Percentiles rank a stretch among this genome's conserved stretches.
phyloP scores from a whole-genome alignment of 2,329 filamentous ascomycete genomes.

The Fusarium chaquense region DNA sequence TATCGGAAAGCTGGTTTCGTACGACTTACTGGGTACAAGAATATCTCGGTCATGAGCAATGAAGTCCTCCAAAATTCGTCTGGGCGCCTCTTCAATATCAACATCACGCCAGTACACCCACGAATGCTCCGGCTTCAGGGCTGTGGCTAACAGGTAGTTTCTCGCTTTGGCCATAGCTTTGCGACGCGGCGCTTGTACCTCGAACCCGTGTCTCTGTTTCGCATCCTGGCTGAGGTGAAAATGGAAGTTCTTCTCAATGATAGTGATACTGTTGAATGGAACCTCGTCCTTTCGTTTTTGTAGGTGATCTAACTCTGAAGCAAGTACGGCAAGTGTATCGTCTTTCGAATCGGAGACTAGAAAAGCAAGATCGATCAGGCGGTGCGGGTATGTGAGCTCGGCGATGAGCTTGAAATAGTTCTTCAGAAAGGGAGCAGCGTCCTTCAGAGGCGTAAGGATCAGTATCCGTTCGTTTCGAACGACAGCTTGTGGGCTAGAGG shows the following conservation, averaged over 20 bases:
- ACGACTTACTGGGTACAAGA: conserved; percentile 86
- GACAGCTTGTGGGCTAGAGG: conserved; percentile 81
- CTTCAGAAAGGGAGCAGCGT: conserved; percentile 83
- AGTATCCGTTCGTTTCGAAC: conserved; percentile 88
- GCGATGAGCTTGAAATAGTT: conserved; percentile 95
- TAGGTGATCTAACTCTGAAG: conserved; percentile 86
- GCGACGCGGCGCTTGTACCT: conserved; percentile 87
- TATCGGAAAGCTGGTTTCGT: background rate
- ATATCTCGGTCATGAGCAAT: conserved; percentile 94
- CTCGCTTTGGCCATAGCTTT: conserved; percentile 91
- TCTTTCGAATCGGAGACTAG: conserved; percentile 92
- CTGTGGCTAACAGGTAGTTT: conserved; percentile 88
- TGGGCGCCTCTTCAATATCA: conserved; percentile 92
- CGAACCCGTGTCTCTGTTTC: conserved; percentile 85
- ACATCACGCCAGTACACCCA: conserved; percentile 99
- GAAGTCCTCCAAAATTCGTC: conserved; percentile 92
- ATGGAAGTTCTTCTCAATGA: conserved; percentile 93
- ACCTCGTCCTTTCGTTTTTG: conserved; percentile 84
- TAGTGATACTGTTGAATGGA: conserved; percentile 85
- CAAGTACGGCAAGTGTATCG: conserved; percentile 88
- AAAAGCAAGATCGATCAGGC: conserved; percentile 95
- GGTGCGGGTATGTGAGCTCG: conserved; percentile 91
- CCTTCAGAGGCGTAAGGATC: conserved; percentile 91
- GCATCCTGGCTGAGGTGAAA: conserved; percentile 81
- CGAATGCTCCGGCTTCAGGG: conserved; percentile 91